Evolutionary conservation across 306 rosid species (phyloP), one percentile per base, ranked within the genome.

Genomic region (Acacia confusa): DNA sequence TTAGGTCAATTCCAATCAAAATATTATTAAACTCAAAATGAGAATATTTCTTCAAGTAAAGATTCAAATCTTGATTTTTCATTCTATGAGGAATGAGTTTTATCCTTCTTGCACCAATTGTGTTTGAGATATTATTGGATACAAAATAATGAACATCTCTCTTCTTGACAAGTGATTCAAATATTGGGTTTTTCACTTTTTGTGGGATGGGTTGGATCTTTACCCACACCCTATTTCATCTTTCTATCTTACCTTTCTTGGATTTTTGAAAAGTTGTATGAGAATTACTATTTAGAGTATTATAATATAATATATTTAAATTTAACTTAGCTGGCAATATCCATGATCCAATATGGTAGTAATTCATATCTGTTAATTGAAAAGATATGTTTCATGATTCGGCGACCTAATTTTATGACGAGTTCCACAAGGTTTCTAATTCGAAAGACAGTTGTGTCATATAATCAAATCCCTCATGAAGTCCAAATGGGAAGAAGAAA

Each of bases 41-140:
- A 1, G 3, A 1, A 3, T 2, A 30, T 30, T 2, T 30, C 32
- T 30, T 30, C 3, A 30, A 30, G 0, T 0, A 30, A 3, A 2
- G 32, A 30, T 30, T 30, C 32, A 30, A 30, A 27, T 27, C 1
- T 27, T 27, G 28, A 2, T 27, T 27, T 27, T n/a, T n/a, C n/a
- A n/a, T n/a, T n/a, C n/a, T n/a, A n/a, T n/a, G n/a, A n/a, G n/a
- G n/a, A n/a, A n/a, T n/a, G n/a, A n/a, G 4, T 32, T 2, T 2
- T 2, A 32, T 32, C 34, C 36, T 34, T 34, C 38, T 34, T 34
- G 5, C 0, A 0, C 7, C 7, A 34, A 34, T 34, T 36, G 0
- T 36, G 0, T 36, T 36, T 0, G 0, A 36, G 6, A 36, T 6
- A 36, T 6, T 5, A 0, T 36, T 1, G 0, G 0, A 36, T 6